These are phyloP conservation scores for Monilinia vaccinii-corymbosi DNA, from an alignment of 2,329 filamentous ascomycete genomes.

Conservation along the genomic window DNA sequence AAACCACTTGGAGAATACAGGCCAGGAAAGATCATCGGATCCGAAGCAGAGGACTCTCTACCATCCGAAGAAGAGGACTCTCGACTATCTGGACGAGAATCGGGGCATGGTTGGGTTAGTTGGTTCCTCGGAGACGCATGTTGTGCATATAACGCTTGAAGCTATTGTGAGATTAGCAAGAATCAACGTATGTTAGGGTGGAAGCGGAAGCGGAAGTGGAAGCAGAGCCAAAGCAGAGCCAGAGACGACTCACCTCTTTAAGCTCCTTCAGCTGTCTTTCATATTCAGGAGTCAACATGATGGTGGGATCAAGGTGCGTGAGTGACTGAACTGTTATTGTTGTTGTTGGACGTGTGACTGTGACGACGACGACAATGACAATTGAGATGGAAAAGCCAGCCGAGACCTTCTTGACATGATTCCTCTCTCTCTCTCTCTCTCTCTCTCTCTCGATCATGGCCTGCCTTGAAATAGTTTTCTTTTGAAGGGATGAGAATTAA, in stretches of 20 bases:
- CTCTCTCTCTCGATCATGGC: background rate
- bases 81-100: background rate
- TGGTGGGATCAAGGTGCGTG: background rate
- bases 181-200: background rate
- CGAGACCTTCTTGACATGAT: background rate
- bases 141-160: background rate
- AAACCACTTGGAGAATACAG: constrained; percentile 47
- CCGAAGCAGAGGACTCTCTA: constrained; percentile 15
- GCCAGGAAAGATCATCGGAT: constrained; percentile 46
- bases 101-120: background rate
- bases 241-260: constrained; percentile 12
- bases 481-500: background rate
- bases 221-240: background rate
- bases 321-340: background rate
- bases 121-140: background rate
- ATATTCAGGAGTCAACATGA: constrained; percentile 11
- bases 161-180: background rate
- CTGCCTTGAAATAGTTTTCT: background rate
- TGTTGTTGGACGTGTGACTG: background rate
- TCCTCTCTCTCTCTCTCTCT: background rate
- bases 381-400: too few relatives aligned
- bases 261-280: constrained; percentile 14
- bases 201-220: background rate
- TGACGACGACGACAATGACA: background rate
- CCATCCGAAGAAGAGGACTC: background rate